Evolutionary conservation across 805 yeast genomes (phyloP).

Genomic region (Suhomyces prunicola): DNA sequence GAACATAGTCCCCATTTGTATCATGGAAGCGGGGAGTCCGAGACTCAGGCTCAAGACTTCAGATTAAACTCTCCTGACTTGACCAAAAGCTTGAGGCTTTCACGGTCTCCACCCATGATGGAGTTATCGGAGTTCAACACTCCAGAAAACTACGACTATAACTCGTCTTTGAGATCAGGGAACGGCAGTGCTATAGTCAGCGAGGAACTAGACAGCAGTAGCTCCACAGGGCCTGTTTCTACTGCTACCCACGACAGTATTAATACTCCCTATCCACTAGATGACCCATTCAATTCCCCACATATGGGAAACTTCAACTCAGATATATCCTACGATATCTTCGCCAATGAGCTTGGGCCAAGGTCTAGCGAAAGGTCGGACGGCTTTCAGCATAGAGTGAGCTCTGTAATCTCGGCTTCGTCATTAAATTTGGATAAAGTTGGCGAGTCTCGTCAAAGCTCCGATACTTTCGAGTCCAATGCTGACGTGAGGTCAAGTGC

Average conservation of each 20-base stretch:
- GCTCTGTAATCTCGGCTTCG: not conserved
- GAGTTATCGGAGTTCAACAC: constrained; percentile 2
- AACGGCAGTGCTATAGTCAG: not conserved
- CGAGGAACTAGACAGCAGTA: not conserved
- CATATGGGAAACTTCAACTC: not conserved
- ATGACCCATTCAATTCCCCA: constrained; percentile 4
- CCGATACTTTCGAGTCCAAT: constrained; percentile 10
- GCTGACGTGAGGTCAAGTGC: constrained; percentile 1
- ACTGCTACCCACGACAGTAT: not conserved
- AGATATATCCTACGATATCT: not conserved
- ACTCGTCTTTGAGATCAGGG: not conserved
- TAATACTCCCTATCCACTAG: constrained; percentile 15
- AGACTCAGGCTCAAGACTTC: not conserved
- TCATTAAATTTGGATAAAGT: not conserved
- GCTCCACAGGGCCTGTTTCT: not conserved
- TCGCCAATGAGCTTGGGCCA: not conserved
- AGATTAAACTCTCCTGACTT: not conserved
- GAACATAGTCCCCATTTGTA: not conserved
- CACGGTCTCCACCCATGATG: constrained; percentile 5
- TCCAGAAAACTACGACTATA: not conserved
- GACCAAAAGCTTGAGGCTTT: not conserved
- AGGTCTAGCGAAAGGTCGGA: not conserved
- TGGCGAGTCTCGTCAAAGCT: constrained; percentile 9
- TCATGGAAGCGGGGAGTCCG: not conserved
- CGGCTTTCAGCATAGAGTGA: not conserved